These are phyloP conservation scores for Fusarium sp. DNA, from an alignment of 2,329 filamentous ascomycete species.

Conservation along the genomic window DNA sequence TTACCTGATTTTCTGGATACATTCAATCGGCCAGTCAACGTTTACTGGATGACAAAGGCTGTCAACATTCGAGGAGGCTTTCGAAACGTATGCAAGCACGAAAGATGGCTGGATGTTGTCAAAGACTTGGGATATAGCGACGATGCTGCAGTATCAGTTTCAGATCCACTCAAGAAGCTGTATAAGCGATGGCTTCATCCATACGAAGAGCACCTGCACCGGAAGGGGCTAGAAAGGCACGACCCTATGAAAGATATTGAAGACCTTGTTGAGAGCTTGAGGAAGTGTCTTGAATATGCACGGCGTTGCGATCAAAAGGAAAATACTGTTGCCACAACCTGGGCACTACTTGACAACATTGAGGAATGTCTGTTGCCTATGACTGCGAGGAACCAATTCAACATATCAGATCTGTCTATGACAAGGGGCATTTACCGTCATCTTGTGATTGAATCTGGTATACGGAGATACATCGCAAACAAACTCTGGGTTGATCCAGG, in stretches of 20 bases:
- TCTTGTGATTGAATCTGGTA: not conserved
- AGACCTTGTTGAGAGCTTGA: not conserved
- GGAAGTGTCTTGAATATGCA: not conserved
- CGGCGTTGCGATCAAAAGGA: not conserved
- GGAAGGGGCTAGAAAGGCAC: not conserved
- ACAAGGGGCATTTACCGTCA: not conserved
- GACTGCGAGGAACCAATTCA: not conserved
- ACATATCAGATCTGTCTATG: not conserved
- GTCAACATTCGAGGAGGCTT: not conserved
- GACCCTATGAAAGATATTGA: not conserved
- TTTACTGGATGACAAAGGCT: not conserved
- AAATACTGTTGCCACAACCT: not conserved
- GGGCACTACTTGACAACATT: not conserved
- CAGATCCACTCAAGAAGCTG: not conserved
- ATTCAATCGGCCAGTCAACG: not conserved
- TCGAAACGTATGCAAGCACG: not conserved
- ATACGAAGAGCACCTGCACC: not conserved
- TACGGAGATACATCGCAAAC: not conserved
- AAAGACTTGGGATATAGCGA: not conserved
- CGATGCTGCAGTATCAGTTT: not conserved
- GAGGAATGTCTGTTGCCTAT: not conserved
- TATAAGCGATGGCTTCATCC: not conserved
- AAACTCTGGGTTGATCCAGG: not conserved
- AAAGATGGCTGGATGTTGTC: not conserved
- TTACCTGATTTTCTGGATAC: not conserved